Base-by-base conservation (phyloP, 257 asterid species). In the Rubia yunnanensis region DNA sequence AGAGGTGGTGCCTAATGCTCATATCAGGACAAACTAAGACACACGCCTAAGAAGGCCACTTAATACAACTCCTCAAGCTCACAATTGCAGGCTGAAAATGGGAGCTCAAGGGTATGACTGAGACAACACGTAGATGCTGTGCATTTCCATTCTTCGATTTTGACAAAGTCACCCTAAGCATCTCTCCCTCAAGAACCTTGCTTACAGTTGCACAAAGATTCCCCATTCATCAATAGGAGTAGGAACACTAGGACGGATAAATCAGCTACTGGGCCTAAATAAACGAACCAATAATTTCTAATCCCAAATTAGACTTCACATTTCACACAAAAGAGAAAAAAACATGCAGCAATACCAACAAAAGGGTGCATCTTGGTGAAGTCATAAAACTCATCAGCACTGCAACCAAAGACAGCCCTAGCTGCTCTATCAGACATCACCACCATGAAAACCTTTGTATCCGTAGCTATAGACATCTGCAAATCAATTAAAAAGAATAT, bases 381-480 rank as follows among this genome's bases (percentile, higher is more conserved):
- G 71, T 89, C 83, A 68, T 87, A 85, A 70, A 92, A 84, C 70
- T 87, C 94, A 70, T 86, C 95, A 7, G 96, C 94, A 10, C 95
- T 87, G 84, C 98, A 92, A 57, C 96, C 98, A 79, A 92, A 84
- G 76, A 92, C 72, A 67, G 79, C 88, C 75, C 78, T 83, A 5
- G 96, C 98, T 18, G 80, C 95, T 74, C 95, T 81, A 66, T 92
- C 95, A 77, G 89, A 92, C 98, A 92, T 85, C 72, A 87, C 77
- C 76, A 87, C 96, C 78, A 76, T 88, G 64, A 79, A 76, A 52
- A 83, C 96, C 79, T 76, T 73, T 26, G 81, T 77, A 44, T 87
- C 94, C 1, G 95, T 87, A 67, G 95, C 96, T 71, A 89, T 74
- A 24, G 96, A 92, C 79, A 89, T 57, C 96, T 92, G 88, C 83